These are phyloP conservation scores for Pichia gijzeniarum DNA, from an alignment of 805 yeast genomes.

Conservation along the genomic window DNA sequence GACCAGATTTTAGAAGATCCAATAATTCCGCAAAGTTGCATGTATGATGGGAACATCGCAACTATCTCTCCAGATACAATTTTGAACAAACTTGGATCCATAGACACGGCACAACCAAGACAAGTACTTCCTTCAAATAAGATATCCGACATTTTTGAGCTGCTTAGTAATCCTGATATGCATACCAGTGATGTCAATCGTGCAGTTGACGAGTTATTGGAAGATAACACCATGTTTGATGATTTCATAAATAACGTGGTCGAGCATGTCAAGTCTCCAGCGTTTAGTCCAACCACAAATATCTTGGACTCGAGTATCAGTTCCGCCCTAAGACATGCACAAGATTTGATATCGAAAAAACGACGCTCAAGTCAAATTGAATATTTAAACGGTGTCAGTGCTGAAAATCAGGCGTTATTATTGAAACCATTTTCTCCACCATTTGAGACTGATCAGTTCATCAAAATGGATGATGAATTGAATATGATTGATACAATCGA, in stretches of 20 bases:
- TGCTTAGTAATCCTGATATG: background rate
- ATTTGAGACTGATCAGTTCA: background rate
- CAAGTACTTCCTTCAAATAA: background rate
- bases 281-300: conserved; percentile 12
- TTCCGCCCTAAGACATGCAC: conserved; percentile 4
- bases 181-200: background rate
- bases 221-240: conserved; percentile 1
- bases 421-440: background rate
- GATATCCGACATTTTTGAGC: background rate
- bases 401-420: too few species aligned
- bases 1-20: too few species aligned
- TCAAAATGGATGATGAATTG: background rate
- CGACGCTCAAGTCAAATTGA: conserved; percentile 1
- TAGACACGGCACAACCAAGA: background rate
- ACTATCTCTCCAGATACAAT: too few species aligned
- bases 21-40: too few species aligned
- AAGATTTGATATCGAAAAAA: background rate
- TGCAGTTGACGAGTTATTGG: conserved; percentile 9
- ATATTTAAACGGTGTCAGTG: background rate
- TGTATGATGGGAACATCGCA: too few species aligned
- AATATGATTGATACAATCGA: too few species aligned
- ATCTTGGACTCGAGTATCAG: conserved; percentile 8
- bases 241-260: conserved; percentile 11
- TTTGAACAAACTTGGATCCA: too few species aligned
- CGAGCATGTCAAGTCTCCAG: conserved; percentile 14